phyloP scores from a whole-genome alignment of 306 rosid genomes.

The Mimosa pudica region DNA sequence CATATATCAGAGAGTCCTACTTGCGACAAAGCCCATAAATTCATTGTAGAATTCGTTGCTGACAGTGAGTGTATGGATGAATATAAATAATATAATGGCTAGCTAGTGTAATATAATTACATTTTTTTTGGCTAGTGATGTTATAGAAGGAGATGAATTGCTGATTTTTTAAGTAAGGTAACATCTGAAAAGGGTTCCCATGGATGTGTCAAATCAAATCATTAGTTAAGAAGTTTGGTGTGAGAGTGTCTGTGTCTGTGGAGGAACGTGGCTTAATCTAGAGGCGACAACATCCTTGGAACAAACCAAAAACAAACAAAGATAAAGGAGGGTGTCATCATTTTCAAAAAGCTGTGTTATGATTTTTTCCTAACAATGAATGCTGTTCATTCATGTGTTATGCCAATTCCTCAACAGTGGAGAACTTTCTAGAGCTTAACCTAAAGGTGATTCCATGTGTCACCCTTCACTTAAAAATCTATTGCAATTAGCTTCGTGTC shows the following conservation, averaged over 20 bases:
- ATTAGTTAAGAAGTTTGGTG: too few species aligned
- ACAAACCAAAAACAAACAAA: not conserved
- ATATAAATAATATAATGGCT: conserved; percentile 18
- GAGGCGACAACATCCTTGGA: not conserved
- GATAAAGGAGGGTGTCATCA: not conserved
- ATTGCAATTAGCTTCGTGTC: not conserved
- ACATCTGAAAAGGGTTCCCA: not conserved
- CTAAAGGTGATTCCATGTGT: not conserved
- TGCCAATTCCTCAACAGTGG: not conserved
- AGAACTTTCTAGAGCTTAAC: not conserved
- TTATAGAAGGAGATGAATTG: not conserved
- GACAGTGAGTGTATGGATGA: conserved; percentile 7
- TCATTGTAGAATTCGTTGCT: conserved; percentile 35
- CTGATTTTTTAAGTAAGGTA: not conserved
- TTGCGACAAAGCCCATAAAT: conserved; percentile 22
- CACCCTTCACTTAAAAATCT: not conserved
- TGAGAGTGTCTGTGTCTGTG: too few species aligned
- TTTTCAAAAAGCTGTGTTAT: not conserved
- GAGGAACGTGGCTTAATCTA: not conserved
- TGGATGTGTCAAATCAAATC: not conserved
- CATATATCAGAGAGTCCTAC: conserved; percentile 24
- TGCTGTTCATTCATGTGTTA: not conserved
- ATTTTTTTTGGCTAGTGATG: not conserved
- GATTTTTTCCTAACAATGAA: not conserved
- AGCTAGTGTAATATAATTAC: not conserved